Evolutionary conservation across 2,329 filamentous ascomycete species (phyloP).

Genomic region (Aspergillus sp.): DNA sequence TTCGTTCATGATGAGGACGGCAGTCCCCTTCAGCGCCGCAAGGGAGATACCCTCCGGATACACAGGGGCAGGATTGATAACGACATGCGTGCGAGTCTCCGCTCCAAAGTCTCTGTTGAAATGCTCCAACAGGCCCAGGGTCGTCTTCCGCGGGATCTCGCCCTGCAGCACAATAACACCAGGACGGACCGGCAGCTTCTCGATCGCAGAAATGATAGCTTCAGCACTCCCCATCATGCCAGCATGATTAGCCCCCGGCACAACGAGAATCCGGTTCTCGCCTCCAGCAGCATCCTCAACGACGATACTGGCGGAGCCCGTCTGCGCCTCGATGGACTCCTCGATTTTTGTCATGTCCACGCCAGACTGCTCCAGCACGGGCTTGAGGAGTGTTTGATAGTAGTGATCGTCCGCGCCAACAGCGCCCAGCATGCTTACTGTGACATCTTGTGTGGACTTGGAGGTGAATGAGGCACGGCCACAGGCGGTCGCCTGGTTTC

Average conservation of each 20-base stretch:
- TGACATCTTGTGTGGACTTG: slow-evolving; percentile 25
- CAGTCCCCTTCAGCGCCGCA: slow-evolving; percentile 63
- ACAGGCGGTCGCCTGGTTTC: slow-evolving; percentile 90
- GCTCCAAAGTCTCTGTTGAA: not conserved
- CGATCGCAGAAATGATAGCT: slow-evolving; percentile 36
- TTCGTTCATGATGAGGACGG: slow-evolving; percentile 85
- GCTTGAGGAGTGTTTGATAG: slow-evolving; percentile 60
- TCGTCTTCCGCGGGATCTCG: slow-evolving; percentile 68
- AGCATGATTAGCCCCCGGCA: slow-evolving; percentile 65
- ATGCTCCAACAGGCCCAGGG: slow-evolving; percentile 57
- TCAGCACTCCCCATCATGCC: slow-evolving; percentile 37
- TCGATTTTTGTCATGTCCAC: slow-evolving; percentile 60
- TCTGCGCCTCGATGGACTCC: slow-evolving; percentile 49
- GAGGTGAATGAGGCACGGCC: slow-evolving; percentile 52
- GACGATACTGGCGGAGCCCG: slow-evolving; percentile 71
- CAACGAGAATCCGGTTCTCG: slow-evolving; percentile 73
- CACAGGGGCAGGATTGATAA: slow-evolving; percentile 87
- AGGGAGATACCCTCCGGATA: slow-evolving; percentile 68
- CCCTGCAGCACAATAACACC: slow-evolving; percentile 72
- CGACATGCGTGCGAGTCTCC: slow-evolving; percentile 50
- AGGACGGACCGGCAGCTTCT: slow-evolving; percentile 39
- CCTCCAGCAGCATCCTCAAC: slow-evolving; percentile 67
- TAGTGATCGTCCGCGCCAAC: slow-evolving; percentile 61
- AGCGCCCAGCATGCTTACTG: slow-evolving; percentile 69
- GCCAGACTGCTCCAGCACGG: slow-evolving; percentile 58